Percentiles rank a stretch among this genome's conserved stretches.
These are phyloP conservation scores for Biscutella auriculata DNA, from an alignment of 441 rosid species.

Conservation along the genomic window DNA sequence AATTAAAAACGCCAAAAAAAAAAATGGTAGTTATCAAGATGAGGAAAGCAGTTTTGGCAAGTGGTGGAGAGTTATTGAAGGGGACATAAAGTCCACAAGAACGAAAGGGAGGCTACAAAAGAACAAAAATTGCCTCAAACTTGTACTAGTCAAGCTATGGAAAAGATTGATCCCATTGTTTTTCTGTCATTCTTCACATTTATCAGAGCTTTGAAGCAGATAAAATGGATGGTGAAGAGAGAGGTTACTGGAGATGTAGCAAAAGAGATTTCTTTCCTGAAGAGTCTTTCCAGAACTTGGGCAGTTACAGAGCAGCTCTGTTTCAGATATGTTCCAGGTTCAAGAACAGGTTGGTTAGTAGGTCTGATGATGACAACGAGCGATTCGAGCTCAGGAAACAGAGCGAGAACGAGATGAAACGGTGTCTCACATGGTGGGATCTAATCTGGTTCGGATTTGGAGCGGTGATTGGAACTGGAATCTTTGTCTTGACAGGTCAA, in stretches of 20 bases:
- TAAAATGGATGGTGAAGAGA: slow-evolving; percentile 17
- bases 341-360: slow-evolving; percentile 42
- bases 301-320: slow-evolving; percentile 40
- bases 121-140: neutral
- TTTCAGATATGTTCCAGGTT: slow-evolving; percentile 38
- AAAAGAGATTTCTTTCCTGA: slow-evolving; percentile 61
- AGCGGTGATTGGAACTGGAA: slow-evolving; percentile 64
- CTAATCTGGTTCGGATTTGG: slow-evolving; percentile 73
- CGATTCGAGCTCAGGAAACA: slow-evolving; percentile 32
- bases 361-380: slow-evolving; percentile 47
- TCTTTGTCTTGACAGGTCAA: slow-evolving; percentile 72
- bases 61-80: neutral
- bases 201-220: slow-evolving; percentile 12
- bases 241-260: slow-evolving; percentile 24
- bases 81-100: neutral
- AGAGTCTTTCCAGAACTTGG: slow-evolving; percentile 52
- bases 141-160: neutral
- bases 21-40: neutral
- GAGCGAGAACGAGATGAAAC: slow-evolving; percentile 55
- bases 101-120: neutral
- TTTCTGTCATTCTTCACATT: too few relatives aligned
- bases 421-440: slow-evolving; percentile 67
- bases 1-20: too few relatives aligned
- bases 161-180: too few relatives aligned
- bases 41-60: neutral